phyloP scores from a whole-genome alignment of 75 land plant genomes.

The Larix kaempferi region DNA sequence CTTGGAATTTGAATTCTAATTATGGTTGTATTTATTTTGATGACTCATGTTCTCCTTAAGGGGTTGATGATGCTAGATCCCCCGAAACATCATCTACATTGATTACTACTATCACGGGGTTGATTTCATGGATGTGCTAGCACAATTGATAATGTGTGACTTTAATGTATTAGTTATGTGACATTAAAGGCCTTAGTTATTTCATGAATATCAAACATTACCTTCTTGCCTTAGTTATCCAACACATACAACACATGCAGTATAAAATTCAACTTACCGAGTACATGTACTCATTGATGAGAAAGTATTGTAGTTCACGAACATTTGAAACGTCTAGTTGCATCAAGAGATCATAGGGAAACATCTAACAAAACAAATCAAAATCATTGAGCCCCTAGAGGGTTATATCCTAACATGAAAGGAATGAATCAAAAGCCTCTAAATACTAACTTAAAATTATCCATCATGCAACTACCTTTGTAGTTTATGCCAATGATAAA shows the following conservation, averaged over 20 bases:
- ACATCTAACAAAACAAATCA: conserved; percentile 36
- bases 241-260: neutral
- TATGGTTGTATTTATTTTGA: too few relatives aligned
- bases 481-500: conserved; percentile 84
- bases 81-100: too few relatives aligned
- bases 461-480: conserved; percentile 52
- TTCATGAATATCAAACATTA: too few relatives aligned
- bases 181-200: too few relatives aligned
- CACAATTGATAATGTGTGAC: too few relatives aligned
- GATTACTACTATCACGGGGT: too few relatives aligned
- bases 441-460: neutral
- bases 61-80: too few relatives aligned
- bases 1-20: too few relatives aligned
- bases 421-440: neutral
- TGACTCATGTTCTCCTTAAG: too few relatives aligned
- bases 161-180: too few relatives aligned
- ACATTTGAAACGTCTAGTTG: conserved; percentile 91
- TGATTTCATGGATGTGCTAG: too few relatives aligned
- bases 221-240: neutral
- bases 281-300: conserved; percentile 99
- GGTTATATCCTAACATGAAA: neutral
- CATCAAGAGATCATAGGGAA: conserved; percentile 92
- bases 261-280: conserved; percentile 49
- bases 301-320: conserved; percentile 92
- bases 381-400: neutral